These are phyloP conservation scores for Clausena lansium DNA, from an alignment of 345 rosid genomes.

Conservation along the genomic window DNA sequence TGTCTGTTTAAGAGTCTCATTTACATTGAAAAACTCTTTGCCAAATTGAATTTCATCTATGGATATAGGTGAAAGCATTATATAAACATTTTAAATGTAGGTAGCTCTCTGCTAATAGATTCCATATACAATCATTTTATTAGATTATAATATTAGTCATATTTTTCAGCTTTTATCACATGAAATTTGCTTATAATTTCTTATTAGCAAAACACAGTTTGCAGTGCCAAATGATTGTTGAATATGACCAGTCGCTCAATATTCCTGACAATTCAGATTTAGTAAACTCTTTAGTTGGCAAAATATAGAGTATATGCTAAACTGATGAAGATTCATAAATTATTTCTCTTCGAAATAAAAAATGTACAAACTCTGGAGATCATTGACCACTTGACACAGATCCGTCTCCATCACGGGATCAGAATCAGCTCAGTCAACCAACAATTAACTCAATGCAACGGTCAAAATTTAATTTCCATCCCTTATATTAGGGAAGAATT, in stretches of 20 bases:
- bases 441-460: background rate
- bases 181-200: background rate
- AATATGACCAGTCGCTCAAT: background rate
- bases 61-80: too few species aligned
- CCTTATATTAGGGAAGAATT: background rate
- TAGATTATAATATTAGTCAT: background rate
- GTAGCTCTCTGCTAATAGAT: too few species aligned
- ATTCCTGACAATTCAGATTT: background rate
- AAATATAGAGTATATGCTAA: background rate
- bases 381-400: background rate
- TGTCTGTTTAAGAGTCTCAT: too few species aligned
- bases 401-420: background rate
- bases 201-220: background rate
- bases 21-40: too few species aligned
- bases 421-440: background rate
- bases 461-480: background rate
- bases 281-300: background rate
- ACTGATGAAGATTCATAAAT: background rate
- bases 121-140: background rate
- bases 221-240: background rate
- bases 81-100: too few species aligned
- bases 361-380: background rate
- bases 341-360: background rate
- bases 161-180: background rate
- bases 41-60: too few species aligned